Base-by-base conservation (phyloP, 2,329 filamentous ascomycete species). In the Neophaeococcomyces aloes region DNA sequence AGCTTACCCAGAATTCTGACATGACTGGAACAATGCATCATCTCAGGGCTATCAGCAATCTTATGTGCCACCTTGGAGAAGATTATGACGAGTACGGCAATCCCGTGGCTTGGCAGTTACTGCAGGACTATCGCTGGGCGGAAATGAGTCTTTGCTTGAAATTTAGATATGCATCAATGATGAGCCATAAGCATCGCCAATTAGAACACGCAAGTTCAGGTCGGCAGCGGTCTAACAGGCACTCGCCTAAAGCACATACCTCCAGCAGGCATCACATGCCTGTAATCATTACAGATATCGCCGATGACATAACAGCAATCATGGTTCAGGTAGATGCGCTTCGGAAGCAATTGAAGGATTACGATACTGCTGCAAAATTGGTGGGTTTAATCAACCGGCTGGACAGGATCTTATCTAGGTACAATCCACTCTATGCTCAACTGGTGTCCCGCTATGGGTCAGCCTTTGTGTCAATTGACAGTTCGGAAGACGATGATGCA, bases 121-220 rank as follows among this genome's bases (percentile, higher is more conserved):
- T 48, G 11, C 43, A 46, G 23, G 46, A 48, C 13, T 42, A 46
- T 30, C 46, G 46, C 4, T 29, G 45, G 7, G 23, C 44, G 15
- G 42, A 48, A 25, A 42, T 46, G 21, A 21, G 36, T 4, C 27
- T 41, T n/a, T 41, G 38, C 19, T 33, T 41, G 38, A 41, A 41
- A n/a, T 41, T 18, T n/a, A 17, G 38, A 19, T 41, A 41, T 33
- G 14, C 15, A 7, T 41, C 38, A 7, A 15, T 41, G 15, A 18
- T 18, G 11, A 41, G 29, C 29, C 8, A 32, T 5, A 32, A 33
- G n/a, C 3, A 23, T 14, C 27, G 25, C 19, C 38, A 41, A 41
- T 41, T 32, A 14, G 38, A 41, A 33, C 18, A 18, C 25, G 8
- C 8, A 4, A 10, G 10, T 10, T n/a, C 23, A 13, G 30, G 15